Base-by-base conservation (phyloP, 2,329 filamentous ascomycete genomes). In the Hypoxylon sp. region DNA sequence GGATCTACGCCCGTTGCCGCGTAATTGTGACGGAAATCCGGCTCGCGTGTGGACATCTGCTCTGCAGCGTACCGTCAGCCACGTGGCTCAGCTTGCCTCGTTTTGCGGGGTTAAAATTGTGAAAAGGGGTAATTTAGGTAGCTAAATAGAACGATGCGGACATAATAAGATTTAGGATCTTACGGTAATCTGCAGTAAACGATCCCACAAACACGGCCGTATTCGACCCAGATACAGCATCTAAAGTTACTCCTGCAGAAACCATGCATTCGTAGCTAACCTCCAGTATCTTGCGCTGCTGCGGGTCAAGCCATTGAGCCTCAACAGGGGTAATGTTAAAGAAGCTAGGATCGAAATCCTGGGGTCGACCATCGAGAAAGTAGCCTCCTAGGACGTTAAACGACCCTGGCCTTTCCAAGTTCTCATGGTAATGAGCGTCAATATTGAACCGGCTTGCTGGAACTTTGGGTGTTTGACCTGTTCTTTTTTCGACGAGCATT, bases 261-360 rank as follows among this genome's bases (percentile, higher is more conserved):
- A 79, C 80, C 2, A 87, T 69, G 0, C 80, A 78, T 55, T 84
- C 81, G 55, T 80, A 82, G n/a, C 75, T 74, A 0, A 80, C 77
- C 56, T 84, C 80, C 3, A 82, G 75, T 14, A 81, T 70, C 62
- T 78, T 76, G 1, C 81, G 74, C 64, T 82, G 80, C 65, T 83
- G 81, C 0, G 82, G 82, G 52, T 84, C 82, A 63, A 83, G 77
- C 23, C 72, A 74, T 50, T 75, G 73, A n/a, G 80, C 80, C 65
- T 84, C 82, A n/a, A 75, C 67, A 1, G 77, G 75, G 1, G 72
- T 76, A 43, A 83, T 81, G 46, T 75, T 73, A 71, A 84, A 84
- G 70, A 84, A 82, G 3, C 65, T 77, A 30, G 67, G 69, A 30
- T 76, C 75, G 58, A 76, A 76, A 30, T 73, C 68, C 2, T 65